These are phyloP conservation scores for Suillus placidus DNA, from an alignment of 768 basidiomycete species.

Conservation along the genomic window DNA sequence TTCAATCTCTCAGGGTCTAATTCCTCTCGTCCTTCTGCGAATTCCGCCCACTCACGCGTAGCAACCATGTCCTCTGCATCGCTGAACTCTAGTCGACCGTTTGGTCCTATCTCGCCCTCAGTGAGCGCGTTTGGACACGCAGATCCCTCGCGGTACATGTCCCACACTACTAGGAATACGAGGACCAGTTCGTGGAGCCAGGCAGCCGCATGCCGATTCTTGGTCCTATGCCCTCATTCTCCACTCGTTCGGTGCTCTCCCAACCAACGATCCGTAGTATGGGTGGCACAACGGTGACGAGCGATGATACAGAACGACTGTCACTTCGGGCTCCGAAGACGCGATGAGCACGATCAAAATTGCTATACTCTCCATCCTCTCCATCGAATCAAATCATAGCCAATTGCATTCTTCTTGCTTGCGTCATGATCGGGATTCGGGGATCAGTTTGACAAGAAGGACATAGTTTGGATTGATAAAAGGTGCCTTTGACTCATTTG, in stretches of 20 bases:
- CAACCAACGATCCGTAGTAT: conserved; percentile 36
- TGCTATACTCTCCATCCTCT: too few species aligned
- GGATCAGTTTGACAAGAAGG: too few species aligned
- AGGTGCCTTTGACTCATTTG: too few species aligned
- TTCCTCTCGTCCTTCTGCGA: conserved; percentile 55
- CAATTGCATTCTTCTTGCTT: too few species aligned
- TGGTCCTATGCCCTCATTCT: conserved; percentile 38
- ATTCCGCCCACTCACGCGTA: conserved; percentile 36
- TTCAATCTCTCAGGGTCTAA: conserved; percentile 51
- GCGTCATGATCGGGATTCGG: too few species aligned
- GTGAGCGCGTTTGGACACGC: conserved; percentile 50
- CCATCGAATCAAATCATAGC: too few species aligned
- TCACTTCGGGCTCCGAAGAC: conserved; percentile 15
- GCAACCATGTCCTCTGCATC: conserved; percentile 40
- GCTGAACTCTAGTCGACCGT: conserved; percentile 47
- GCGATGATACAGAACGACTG: conserved; percentile 32
- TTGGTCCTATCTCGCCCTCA: conserved; percentile 46
- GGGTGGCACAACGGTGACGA: conserved; percentile 31
- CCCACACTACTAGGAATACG: conserved; percentile 1
- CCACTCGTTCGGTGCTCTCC: conserved; percentile 22
- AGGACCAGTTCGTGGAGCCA: conserved; percentile 5
- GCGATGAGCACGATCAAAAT: neutral
- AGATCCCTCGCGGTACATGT: conserved; percentile 17
- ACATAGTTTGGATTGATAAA: too few species aligned
- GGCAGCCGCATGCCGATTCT: conserved; percentile 31